Evolutionary conservation across 805 yeast species (phyloP), one percentile per base, ranked within the genome.

Genomic region (Candida ficus): DNA sequence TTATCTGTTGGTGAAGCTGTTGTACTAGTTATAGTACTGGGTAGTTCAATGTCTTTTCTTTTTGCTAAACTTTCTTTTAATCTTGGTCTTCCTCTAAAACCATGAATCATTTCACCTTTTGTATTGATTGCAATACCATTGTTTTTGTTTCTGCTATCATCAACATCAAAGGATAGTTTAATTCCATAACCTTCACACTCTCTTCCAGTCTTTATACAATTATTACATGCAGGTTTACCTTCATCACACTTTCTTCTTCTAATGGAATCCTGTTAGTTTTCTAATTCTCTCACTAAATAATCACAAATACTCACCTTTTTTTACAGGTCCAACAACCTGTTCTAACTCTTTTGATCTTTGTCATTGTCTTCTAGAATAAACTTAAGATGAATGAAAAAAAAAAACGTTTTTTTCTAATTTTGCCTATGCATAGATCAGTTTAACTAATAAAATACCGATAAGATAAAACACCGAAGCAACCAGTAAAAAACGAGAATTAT

Each of bases 261-360:
- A 26, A 14, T 5, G 7, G 1, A 33, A 22, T 4, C 0, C 2
- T 18, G 38, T 44, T 42, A 39, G 44, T 38, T 10, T 17, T 25
- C 14, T 14, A 16, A 13, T 23, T 6, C n/a, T 7, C n/a, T n/a
- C n/a, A 19, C 17, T 10, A 4, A 14, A 13, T 29, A 14, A n/a
- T n/a, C n/a, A n/a, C n/a, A n/a, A n/a, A n/a, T 12, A 54, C 72
- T 25, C 47, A 68, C 73, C 75, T 60, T 43, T 58, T 64, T 48
- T 75, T 75, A 53, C 82, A 76, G 1, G 78, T 75, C 70, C 78
- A 71, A 45, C 82, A 76, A 0, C 80, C 82, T 4, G 73, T 74
- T 44, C 80, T 57, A 6, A 76, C 78, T 42, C 80, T 50, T 5
- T 68, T 69, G 9, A 72, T 68, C 52, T 70, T 73, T 2, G 47